These are phyloP conservation scores for Boletus sensibilis DNA, from an alignment of 768 basidiomycete genomes.

Conservation along the genomic window DNA sequence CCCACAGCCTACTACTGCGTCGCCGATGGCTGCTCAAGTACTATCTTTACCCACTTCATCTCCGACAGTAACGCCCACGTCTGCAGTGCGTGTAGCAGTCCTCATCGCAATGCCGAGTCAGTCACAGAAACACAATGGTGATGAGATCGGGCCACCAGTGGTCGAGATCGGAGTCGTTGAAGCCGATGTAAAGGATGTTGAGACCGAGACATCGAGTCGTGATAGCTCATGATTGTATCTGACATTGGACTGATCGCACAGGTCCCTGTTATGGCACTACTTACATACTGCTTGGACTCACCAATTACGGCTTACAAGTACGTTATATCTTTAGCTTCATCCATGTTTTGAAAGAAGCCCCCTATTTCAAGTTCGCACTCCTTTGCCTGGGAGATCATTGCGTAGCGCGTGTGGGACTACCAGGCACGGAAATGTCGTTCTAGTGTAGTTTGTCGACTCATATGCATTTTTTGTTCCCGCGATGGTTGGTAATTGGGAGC, in stretches of 20 bases:
- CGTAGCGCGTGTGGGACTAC: background rate
- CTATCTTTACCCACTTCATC: constrained; percentile 7
- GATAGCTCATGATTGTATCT: constrained; percentile 10
- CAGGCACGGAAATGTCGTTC: background rate
- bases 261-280: background rate
- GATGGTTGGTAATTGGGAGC: background rate
- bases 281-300: constrained; percentile 4
- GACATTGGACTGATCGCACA: constrained; percentile 5
- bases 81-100: constrained; percentile 39
- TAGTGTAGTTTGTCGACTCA: background rate
- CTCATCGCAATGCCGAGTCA: constrained; percentile 44
- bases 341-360: background rate
- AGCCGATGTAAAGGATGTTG: constrained; percentile 11
- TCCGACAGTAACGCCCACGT: constrained; percentile 7
- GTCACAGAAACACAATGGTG: constrained; percentile 8
- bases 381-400: background rate
- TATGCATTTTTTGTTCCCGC: background rate
- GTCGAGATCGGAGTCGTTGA: constrained; percentile 35
- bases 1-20: constrained; percentile 7
- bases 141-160: constrained; percentile 30
- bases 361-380: background rate
- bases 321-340: constrained; percentile 1
- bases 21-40: background rate
- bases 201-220: background rate
- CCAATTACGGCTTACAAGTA: background rate